phyloP scores from a whole-genome alignment of 2,329 filamentous ascomycete genomes.

The Aspergillus texensis region DNA sequence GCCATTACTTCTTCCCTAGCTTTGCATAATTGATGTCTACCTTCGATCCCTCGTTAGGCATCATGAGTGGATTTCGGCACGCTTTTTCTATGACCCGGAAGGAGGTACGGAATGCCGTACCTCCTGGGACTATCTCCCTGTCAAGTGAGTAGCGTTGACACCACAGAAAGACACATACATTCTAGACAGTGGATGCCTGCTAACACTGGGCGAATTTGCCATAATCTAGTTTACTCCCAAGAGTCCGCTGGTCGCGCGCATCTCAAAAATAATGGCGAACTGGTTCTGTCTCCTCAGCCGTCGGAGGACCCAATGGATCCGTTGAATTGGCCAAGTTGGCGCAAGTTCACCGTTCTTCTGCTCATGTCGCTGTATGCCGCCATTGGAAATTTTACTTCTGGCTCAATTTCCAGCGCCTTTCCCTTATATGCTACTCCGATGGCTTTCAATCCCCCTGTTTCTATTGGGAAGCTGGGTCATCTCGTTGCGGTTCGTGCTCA shows the following conservation, averaged over 20 bases:
- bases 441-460: slow-evolving; percentile 14
- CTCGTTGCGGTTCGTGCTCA: slow-evolving; percentile 11
- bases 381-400: slow-evolving; percentile 14
- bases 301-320: slow-evolving; percentile 13
- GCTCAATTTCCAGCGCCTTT: slow-evolving; percentile 12
- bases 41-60: not conserved
- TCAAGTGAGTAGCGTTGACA: not conserved
- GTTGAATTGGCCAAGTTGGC: slow-evolving; percentile 14
- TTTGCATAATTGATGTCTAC: not conserved
- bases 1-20: not conserved
- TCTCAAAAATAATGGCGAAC: slow-evolving; percentile 9
- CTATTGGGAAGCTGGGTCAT: slow-evolving; percentile 12
- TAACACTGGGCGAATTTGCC: not conserved
- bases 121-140: slow-evolving; percentile 11
- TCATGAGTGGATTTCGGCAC: slow-evolving; percentile 12
- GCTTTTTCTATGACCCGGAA: slow-evolving; percentile 14
- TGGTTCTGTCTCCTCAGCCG: slow-evolving; percentile 11
- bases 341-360: slow-evolving; percentile 8
- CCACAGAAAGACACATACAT: no score
- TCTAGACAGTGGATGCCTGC: not conserved
- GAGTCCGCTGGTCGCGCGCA: not conserved
- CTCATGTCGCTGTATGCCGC: slow-evolving; percentile 10
- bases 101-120: slow-evolving; percentile 9
- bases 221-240: slow-evolving; percentile 3
- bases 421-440: slow-evolving; percentile 14